Evolutionary conservation across 352 stramenopile genomes (phyloP).

Genomic region (Phytophthora niederhauseri): DNA sequence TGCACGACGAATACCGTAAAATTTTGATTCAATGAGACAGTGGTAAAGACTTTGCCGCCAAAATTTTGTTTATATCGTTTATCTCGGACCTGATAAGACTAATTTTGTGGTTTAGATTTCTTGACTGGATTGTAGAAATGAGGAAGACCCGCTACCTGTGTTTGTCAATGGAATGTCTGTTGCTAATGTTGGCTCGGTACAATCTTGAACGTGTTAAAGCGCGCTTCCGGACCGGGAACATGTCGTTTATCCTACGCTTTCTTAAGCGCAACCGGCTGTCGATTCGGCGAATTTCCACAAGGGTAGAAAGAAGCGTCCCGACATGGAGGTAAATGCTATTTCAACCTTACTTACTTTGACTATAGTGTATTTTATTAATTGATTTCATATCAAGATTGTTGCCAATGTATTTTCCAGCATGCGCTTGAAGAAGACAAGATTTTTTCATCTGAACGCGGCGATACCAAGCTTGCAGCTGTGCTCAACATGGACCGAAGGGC

Average conservation of each 20-base stretch:
- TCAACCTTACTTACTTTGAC: background rate
- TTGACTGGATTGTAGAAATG: background rate
- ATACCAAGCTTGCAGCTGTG: background rate
- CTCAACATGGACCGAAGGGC: conserved; percentile 25
- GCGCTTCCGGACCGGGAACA: background rate
- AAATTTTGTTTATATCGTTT: background rate
- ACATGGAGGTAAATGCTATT: background rate
- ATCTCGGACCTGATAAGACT: background rate
- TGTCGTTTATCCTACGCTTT: background rate
- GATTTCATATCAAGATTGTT: conserved; percentile 9
- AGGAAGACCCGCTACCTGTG: background rate
- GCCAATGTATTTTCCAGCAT: conserved; percentile 10
- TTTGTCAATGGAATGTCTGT: background rate
- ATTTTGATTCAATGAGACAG: no score
- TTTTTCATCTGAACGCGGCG: background rate
- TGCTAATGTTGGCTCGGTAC: background rate
- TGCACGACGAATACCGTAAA: background rate
- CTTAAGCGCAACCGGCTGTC: background rate
- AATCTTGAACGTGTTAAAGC: background rate
- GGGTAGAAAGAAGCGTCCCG: background rate
- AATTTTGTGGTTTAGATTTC: background rate
- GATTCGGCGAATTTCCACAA: background rate
- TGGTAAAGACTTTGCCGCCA: no score
- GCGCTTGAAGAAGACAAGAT: conserved; percentile 16
- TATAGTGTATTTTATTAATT: background rate